phyloP scores from a whole-genome alignment of 202 grass and related monocot species.

The Panicum virgatum region DNA sequence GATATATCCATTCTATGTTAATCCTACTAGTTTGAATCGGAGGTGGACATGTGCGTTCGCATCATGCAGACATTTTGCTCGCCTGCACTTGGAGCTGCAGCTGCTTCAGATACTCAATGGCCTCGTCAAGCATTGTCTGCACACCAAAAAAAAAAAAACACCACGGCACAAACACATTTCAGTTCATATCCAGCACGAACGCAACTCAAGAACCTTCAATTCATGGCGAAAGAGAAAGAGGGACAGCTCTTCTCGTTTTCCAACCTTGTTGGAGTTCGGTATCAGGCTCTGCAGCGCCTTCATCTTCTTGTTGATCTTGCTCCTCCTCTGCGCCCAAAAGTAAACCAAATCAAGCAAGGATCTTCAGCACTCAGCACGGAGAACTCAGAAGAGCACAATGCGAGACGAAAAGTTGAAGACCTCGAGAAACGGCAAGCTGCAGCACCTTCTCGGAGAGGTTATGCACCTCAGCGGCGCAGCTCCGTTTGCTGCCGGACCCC shows the following conservation, averaged over 20 bases:
- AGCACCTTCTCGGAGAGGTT: constrained; percentile 91
- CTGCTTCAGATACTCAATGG: constrained; percentile 97
- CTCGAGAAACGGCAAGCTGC: not conserved
- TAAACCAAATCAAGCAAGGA: constrained; percentile 2
- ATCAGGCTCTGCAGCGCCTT: constrained; percentile 90
- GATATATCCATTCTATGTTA: not conserved
- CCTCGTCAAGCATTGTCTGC: constrained; percentile 96
- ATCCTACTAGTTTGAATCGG: not conserved
- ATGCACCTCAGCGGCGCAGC: constrained; percentile 82
- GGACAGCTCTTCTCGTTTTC: not conserved
- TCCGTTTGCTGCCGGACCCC: constrained; percentile 77
- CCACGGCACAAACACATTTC: not conserved
- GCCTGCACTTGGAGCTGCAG: too few species aligned
- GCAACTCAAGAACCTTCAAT: not conserved
- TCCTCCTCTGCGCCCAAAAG: constrained; percentile 56
- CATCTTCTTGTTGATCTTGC: constrained; percentile 98
- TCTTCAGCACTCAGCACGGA: not conserved
- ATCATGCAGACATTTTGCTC: constrained; percentile 23
- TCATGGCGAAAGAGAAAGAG: not conserved
- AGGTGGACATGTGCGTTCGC: not conserved
- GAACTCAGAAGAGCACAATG: not conserved
- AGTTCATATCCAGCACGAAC: not conserved
- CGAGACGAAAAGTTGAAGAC: not conserved
- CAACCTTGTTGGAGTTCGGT: constrained; percentile 94
- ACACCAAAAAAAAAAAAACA: not conserved